A percentile compares a stretch with the other conserved stretches of the same genome.
These are phyloP conservation scores for Kwoniella dendrophila DNA, from an alignment of 768 basidiomycete genomes.

Conservation along the genomic window DNA sequence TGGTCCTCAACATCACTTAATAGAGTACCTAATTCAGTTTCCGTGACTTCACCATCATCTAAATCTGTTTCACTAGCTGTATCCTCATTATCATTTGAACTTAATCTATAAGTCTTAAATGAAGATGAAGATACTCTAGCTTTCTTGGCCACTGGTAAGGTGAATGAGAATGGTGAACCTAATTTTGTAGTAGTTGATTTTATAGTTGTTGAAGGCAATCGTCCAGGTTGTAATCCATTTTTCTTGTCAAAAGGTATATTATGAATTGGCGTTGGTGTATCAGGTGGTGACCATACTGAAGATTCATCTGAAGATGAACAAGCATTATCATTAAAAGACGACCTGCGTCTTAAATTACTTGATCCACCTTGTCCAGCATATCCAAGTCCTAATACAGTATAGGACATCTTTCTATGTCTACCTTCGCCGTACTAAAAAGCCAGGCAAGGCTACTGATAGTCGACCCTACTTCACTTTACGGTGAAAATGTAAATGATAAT, in stretches of 20 bases:
- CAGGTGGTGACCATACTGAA: constrained; percentile 18
- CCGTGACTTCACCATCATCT: constrained; percentile 10
- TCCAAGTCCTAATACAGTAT: too few species aligned
- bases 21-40: constrained; percentile 16
- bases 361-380: too few species aligned
- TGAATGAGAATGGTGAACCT: constrained; percentile 1
- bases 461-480: too few species aligned
- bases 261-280: constrained; percentile 23
- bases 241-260: constrained; percentile 3
- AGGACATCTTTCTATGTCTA: too few species aligned
- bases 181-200: background rate
- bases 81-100: background rate
- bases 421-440: too few species aligned
- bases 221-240: constrained; percentile 11
- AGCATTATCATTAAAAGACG: background rate
- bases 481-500: too few species aligned
- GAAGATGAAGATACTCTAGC: constrained; percentile 1
- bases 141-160: constrained; percentile 10
- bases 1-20: constrained; percentile 20
- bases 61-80: constrained; percentile 1
- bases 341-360: constrained; percentile 17
- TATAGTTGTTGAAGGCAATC: background rate
- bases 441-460: too few species aligned
- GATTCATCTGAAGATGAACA: constrained; percentile 7
- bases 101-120: constrained; percentile 2